Evolutionary conservation across 2,329 filamentous ascomycete genomes (phyloP).

Genomic region (Thielaviopsis punctulata): DNA sequence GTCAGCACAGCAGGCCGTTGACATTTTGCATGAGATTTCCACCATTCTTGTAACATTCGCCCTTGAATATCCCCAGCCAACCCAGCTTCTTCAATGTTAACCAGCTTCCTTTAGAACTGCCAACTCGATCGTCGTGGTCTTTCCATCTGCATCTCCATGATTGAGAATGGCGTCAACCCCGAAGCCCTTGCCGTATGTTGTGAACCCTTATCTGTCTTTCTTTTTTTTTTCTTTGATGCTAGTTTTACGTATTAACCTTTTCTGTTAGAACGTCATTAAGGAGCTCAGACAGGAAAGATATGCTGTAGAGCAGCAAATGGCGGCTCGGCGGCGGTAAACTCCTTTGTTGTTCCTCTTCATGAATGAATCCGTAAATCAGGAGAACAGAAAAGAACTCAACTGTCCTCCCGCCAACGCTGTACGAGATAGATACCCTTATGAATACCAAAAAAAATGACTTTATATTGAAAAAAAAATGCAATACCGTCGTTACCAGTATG

Average conservation of each 20-base stretch:
- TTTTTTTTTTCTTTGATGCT: background rate
- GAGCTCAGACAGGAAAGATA: conserved; percentile 41
- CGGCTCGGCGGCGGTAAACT: conserved; percentile 13
- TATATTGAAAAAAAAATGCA: background rate
- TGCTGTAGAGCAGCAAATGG: conserved; percentile 27
- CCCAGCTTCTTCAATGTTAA: background rate
- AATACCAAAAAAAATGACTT: background rate
- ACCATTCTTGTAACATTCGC: conserved; percentile 56
- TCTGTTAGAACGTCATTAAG: conserved; percentile 38
- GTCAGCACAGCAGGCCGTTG: conserved; percentile 65
- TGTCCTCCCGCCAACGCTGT: too few relatives aligned
- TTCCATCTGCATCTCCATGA: conserved; percentile 88
- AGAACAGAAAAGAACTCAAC: too few relatives aligned
- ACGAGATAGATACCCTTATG: background rate
- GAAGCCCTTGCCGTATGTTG: conserved; percentile 77
- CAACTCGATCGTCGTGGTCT: conserved; percentile 79
- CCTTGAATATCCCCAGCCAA: background rate
- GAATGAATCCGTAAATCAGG: background rate
- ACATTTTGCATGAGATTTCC: conserved; percentile 71
- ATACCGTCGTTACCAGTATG: background rate
- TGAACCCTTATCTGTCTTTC: background rate
- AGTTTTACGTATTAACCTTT: background rate
- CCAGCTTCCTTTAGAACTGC: conserved; percentile 54
- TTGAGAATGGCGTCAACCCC: conserved; percentile 93
- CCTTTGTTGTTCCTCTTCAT: background rate